Percentiles rank a stretch among this genome's conserved stretches.
These are phyloP conservation scores for Tolypocladium ovalisporum DNA, from an alignment of 2,329 filamentous ascomycete genomes.

Conservation along the genomic window DNA sequence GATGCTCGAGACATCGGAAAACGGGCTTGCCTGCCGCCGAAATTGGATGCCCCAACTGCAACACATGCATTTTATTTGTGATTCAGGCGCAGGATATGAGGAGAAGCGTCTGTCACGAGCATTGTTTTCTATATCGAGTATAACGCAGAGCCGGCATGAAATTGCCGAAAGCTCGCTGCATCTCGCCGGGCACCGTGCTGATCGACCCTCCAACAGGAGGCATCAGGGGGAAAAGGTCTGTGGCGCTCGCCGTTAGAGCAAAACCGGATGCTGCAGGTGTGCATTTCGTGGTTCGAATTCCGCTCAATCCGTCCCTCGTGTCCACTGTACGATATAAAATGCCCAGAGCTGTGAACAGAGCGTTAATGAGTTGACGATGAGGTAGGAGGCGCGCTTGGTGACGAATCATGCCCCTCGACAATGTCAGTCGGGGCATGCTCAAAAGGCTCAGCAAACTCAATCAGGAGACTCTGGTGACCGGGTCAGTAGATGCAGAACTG, in stretches of 20 bases:
- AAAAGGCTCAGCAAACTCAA: not conserved
- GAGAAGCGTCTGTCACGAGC: not conserved
- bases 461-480: not conserved
- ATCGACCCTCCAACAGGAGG: not conserved
- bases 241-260: not conserved
- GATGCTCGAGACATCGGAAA: not conserved
- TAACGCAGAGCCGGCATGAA: not conserved
- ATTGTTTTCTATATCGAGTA: not conserved
- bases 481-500: not conserved
- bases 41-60: no score
- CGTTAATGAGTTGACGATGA: not conserved
- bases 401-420: not conserved
- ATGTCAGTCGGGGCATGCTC: not conserved
- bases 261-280: not conserved
- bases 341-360: not conserved
- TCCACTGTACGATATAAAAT: not conserved
- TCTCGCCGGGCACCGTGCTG: no score
- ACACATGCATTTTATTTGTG: not conserved
- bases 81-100: not conserved
- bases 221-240: not conserved
- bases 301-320: not conserved
- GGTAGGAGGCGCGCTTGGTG: not conserved
- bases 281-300: not conserved
- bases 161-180: not conserved
- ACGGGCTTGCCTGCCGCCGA: no score